Conservation (phyloP, 208 protist genomes). For the Crithidia bombi region DNA sequence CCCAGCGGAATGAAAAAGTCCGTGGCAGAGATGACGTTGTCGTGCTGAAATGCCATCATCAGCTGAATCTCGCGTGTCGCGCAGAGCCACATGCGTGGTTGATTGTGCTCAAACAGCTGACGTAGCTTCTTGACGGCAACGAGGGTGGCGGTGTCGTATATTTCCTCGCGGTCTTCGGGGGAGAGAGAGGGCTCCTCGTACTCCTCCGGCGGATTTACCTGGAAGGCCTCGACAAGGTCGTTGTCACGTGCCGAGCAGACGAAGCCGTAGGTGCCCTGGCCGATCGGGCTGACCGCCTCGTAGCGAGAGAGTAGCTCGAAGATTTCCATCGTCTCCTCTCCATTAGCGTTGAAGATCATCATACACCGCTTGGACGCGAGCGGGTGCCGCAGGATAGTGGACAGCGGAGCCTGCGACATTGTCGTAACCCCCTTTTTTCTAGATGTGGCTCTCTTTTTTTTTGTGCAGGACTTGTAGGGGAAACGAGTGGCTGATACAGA, state of each 20-base stretch:
- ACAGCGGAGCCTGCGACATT: slow-evolving; percentile 28
- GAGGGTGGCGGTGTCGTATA: slow-evolving; percentile 65
- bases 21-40: slow-evolving; percentile 77
- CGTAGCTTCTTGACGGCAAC: slow-evolving; percentile 85
- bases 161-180: slow-evolving; percentile 53
- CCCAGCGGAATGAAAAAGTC: slow-evolving; percentile 90
- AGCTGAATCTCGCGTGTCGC: slow-evolving; percentile 84
- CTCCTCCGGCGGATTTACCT: slow-evolving; percentile 45
- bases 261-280: slow-evolving; percentile 76
- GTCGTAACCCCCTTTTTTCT: not conserved
- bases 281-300: slow-evolving; percentile 67
- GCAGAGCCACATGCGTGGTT: slow-evolving; percentile 87
- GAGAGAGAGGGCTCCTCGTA: slow-evolving; percentile 45
- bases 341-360: slow-evolving; percentile 56
- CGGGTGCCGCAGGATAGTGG: slow-evolving; percentile 70
- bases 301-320: slow-evolving; percentile 86
- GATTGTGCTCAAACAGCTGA: slow-evolving; percentile 76
- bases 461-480: slow-evolving; percentile 1
- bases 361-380: slow-evolving; percentile 79
- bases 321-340: slow-evolving; percentile 59
- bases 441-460: too few relatives aligned
- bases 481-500: too few relatives aligned
- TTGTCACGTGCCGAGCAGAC: slow-evolving; percentile 81
- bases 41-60: slow-evolving; percentile 84
- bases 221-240: slow-evolving; percentile 64